phyloP scores from a whole-genome alignment of 192 early-diverging fungal genomes.

The Backusella tarrabulga region DNA sequence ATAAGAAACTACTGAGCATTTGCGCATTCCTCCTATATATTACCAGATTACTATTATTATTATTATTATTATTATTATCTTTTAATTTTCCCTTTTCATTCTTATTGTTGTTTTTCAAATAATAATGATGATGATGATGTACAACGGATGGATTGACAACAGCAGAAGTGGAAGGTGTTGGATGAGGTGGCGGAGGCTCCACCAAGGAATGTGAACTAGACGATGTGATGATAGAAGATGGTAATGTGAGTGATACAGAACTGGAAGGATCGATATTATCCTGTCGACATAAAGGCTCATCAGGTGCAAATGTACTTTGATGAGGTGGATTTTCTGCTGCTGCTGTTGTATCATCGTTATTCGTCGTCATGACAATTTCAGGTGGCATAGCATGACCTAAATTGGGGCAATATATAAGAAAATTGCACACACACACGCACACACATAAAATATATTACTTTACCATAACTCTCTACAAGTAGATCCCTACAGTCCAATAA shows the following conservation, averaged over 20 bases:
- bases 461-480: slow-evolving; percentile 41
- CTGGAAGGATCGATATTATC: background rate
- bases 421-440: too few relatives aligned
- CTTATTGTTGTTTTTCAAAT: slow-evolving; percentile 18
- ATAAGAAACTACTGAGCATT: background rate
- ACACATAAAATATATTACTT: background rate
- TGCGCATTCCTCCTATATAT: background rate
- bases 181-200: slow-evolving; percentile 8
- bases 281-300: background rate
- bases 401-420: too few relatives aligned
- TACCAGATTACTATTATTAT: background rate
- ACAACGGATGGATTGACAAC: slow-evolving; percentile 15
- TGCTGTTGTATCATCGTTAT: background rate
- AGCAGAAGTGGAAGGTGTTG: slow-evolving; percentile 8
- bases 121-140: slow-evolving; percentile 38
- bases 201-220: background rate
- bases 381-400: background rate
- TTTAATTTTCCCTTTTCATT: slow-evolving; percentile 11
- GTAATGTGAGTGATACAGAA: background rate
- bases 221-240: background rate
- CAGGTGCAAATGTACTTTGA: background rate
- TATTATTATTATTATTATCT: background rate
- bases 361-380: background rate
- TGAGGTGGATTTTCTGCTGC: background rate
- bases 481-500: slow-evolving; percentile 48